Base-by-base conservation (phyloP, 2,329 filamentous ascomycete genomes). In the Venturia effusa region DNA sequence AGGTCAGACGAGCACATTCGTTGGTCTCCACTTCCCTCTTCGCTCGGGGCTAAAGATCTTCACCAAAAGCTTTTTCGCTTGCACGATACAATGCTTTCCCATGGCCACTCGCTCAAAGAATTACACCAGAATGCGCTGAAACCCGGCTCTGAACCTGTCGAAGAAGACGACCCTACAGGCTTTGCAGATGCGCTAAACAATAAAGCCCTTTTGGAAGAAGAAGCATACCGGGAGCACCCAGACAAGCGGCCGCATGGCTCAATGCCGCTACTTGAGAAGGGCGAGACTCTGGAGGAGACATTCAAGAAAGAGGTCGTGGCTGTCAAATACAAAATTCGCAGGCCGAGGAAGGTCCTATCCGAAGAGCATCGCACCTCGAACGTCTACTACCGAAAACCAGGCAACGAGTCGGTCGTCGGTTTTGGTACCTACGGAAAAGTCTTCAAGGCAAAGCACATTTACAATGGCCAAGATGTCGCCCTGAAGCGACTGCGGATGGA, bases 361-460 rank as follows among this genome's bases (percentile, higher is more conserved):
- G 24, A 24, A 34, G 61, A 63, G n/a, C 51, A 63, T 43, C 61
- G 61, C 27, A 63, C 30, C 24, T 63, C 61, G 11, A 63, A 57
- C 0, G 92, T 97, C 3, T 97, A 95, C 75, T 96, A 88, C 77
- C 84, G 93, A 67, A 97, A 97, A 73, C 92, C 92, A 1, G 93
- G 93, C n/a, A 96, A 97, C 69, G 93, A 96, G 73, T 97, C 93
- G 0, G 93, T 97, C 0, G 88, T 97, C 24, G 93, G 93, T 19
- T 96, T 93, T 54, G 93, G 93, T 13, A 97, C 93, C 0, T 97
- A 97, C 70, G 94, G 91, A 62, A 96, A 96, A 74, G 92, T 96
- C 4, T 96, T 95, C 80, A 96, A 96, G 74, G 92, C 86, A n/a
- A 80, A 92, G 10, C 91, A 96, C 71, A 90, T 94, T n/a, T 95